Conservation (phyloP, 179 eudicot species). For the Beta lomatogona region DNA sequence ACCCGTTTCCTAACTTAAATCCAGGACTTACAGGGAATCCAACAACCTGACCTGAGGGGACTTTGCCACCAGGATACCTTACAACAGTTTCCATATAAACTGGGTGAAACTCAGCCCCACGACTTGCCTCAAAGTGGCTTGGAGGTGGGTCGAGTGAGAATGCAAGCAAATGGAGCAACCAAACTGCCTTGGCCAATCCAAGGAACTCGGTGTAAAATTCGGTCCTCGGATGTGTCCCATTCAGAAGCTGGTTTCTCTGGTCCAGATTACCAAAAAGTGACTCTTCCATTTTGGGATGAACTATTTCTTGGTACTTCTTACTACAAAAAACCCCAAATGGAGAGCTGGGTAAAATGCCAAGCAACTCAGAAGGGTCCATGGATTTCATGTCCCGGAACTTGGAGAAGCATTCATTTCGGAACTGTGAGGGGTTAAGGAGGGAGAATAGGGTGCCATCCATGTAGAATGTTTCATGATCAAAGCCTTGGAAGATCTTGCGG, state of each 20-base stretch:
- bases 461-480: constrained; percentile 97
- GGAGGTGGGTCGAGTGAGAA: constrained; percentile 82
- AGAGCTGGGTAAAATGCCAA: constrained; percentile 76
- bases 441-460: constrained; percentile 89
- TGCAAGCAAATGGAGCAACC: constrained; percentile 87
- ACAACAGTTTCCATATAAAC: constrained; percentile 81
- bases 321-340: constrained; percentile 80
- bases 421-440: constrained; percentile 77
- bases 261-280: constrained; percentile 74
- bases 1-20: constrained; percentile 69
- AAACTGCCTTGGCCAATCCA: constrained; percentile 73
- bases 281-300: constrained; percentile 90
- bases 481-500: constrained; percentile 86
- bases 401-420: constrained; percentile 79
- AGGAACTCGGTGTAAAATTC: constrained; percentile 65
- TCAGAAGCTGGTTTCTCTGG: constrained; percentile 63
- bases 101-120: constrained; percentile 68
- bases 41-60: constrained; percentile 50
- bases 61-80: constrained; percentile 46
- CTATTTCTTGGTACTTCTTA: constrained; percentile 74
- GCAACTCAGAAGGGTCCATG: constrained; percentile 92
- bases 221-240: constrained; percentile 69
- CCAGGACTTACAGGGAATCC: constrained; percentile 84
- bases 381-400: constrained; percentile 84
- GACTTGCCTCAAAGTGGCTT: constrained; percentile 84